Base-by-base conservation (phyloP, 768 basidiomycete genomes). In the Cystobasidium tubakii region DNA sequence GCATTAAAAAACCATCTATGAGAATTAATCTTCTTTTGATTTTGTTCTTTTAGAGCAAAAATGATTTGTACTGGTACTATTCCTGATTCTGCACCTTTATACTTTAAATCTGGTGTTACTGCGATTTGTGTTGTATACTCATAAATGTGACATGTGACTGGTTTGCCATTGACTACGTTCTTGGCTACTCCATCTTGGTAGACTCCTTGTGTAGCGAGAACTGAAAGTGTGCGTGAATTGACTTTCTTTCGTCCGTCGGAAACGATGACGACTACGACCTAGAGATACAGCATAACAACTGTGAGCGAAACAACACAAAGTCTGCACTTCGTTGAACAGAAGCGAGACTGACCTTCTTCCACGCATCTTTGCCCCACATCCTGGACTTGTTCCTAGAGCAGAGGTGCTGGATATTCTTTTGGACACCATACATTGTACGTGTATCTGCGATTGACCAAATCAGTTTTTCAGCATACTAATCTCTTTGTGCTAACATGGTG, bases 1-100 rank as follows among this genome's bases (percentile, higher is more conserved):
- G 75, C 94, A 80, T 96, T 97, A 82, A 98, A 96, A 81, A 94
- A 95, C 94, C 94, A 97, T 60, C 94, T 84, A 78, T 96, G 94
- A 62, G 89, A 91, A 82, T 94, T 95, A 81, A 96, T 94, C 83
- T 95, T 95, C 83, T 94, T 93, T 81, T 91, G 90, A 80, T 95
- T 95, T 82, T 90, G 88, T 83, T 92, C 90, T 80, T 92, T 93
- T 73, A 91, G 85, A 80, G 80, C 94, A 82, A 95, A 95, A 75
- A 95, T 89, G 78, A 97, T 82, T 77, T 97, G 95, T 4, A 97
- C 88, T 9, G 95, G 95, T 1, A 94, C 88, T 50, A 88, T 83
- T 1, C 90, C 90, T 77, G 86, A 87, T 77, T 91, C 89, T 0
- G 88, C 85, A 36, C 88, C 89, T 82, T 88, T 89, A 74, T 89